Evolutionary conservation across 306 rosid genomes (phyloP).

Genomic region (Abrus pulchellus): DNA sequence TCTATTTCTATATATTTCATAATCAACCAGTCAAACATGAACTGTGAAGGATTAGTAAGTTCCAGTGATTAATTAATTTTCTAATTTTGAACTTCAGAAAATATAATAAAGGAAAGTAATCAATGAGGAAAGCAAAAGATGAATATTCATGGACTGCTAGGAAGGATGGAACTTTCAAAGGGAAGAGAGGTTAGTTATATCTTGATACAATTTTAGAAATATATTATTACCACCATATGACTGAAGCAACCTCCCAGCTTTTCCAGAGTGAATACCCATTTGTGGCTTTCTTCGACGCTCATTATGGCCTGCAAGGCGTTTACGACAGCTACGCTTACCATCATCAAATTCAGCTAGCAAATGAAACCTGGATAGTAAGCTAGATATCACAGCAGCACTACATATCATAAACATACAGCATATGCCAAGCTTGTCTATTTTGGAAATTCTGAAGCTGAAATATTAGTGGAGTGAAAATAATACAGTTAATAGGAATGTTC

Average conservation of each 20-base stretch:
- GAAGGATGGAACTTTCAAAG: not conserved
- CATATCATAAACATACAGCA: constrained; percentile 22
- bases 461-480: not conserved
- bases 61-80: not conserved
- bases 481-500: constrained; percentile 22
- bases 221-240: constrained; percentile 69
- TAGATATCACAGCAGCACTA: constrained; percentile 49
- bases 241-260: constrained; percentile 70
- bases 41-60: not conserved
- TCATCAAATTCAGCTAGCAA: constrained; percentile 92
- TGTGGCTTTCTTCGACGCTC: constrained; percentile 94
- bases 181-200: constrained; percentile 10
- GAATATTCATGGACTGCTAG: not conserved
- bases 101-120: constrained; percentile 12
- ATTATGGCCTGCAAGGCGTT: constrained; percentile 92
- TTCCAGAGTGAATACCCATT: constrained; percentile 61
- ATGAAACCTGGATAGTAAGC: constrained; percentile 76
- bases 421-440: constrained; percentile 38
- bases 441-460: constrained; percentile 8
- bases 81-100: constrained; percentile 32
- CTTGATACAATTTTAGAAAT: constrained; percentile 24
- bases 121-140: not conserved
- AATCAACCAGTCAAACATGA: constrained; percentile 17
- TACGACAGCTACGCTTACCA: constrained; percentile 97
- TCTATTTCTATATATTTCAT: constrained; percentile 10